phyloP scores from a whole-genome alignment of 2,329 filamentous ascomycete species.

The Basipetospora chlamydospora region DNA sequence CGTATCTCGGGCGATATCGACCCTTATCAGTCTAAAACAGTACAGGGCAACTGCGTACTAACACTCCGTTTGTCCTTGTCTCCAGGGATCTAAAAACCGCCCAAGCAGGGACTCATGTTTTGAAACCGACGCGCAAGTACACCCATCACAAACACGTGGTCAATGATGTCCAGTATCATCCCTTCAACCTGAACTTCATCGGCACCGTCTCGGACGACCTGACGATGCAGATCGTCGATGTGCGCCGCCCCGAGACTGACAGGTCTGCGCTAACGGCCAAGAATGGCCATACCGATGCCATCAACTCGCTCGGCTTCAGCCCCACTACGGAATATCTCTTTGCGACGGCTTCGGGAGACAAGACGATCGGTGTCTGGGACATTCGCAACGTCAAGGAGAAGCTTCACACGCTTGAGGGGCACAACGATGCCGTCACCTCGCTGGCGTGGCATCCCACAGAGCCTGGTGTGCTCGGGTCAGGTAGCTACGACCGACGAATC shows the following conservation, averaged over 20 bases:
- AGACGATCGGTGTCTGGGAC: slow-evolving; percentile 92
- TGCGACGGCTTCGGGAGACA: slow-evolving; percentile 87
- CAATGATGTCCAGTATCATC: slow-evolving; percentile 95
- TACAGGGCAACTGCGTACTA: not conserved
- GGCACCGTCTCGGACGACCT: slow-evolving; percentile 92
- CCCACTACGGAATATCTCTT: slow-evolving; percentile 79
- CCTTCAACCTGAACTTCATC: slow-evolving; percentile 68
- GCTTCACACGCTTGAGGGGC: slow-evolving; percentile 78
- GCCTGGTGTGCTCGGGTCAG: slow-evolving; percentile 74
- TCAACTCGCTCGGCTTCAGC: slow-evolving; percentile 94
- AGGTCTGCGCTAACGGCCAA: slow-evolving; percentile 54
- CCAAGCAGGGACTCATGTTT: slow-evolving; percentile 50
- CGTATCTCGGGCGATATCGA: too few species aligned
- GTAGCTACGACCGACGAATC: slow-evolving; percentile 82
- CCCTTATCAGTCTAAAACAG: too few species aligned
- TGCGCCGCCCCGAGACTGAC: slow-evolving; percentile 52
- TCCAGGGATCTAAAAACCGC: slow-evolving; percentile 67
- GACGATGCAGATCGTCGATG: slow-evolving; percentile 82
- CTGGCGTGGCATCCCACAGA: slow-evolving; percentile 92
- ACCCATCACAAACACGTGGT: slow-evolving; percentile 82
- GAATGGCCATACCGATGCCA: slow-evolving; percentile 74
- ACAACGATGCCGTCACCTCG: slow-evolving; percentile 80
- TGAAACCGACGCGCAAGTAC: slow-evolving; percentile 62
- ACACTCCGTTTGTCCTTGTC: not conserved
- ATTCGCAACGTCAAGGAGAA: slow-evolving; percentile 80